A percentile compares a stretch with the other conserved stretches of the same genome.
These are phyloP conservation scores for Hanseniaspora thailandica DNA, from an alignment of 805 yeast species.

Conservation along the genomic window DNA sequence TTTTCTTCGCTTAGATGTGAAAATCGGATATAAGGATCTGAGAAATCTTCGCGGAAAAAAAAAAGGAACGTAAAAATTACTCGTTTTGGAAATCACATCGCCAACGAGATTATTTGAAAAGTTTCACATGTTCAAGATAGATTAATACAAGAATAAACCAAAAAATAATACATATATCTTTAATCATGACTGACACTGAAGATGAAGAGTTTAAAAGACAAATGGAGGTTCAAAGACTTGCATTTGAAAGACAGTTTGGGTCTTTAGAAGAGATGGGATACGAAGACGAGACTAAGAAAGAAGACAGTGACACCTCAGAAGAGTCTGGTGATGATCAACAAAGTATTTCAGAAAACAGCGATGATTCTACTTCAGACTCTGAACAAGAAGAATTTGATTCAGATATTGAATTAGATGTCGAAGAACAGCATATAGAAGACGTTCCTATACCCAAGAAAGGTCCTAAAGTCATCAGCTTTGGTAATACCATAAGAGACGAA, in stretches of 20 bases:
- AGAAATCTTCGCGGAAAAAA: too few species aligned
- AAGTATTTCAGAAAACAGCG: constrained; percentile 4
- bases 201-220: constrained; percentile 20
- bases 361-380: constrained; percentile 16
- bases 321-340: neutral
- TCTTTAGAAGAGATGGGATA: constrained; percentile 43
- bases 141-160: neutral
- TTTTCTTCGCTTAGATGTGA: too few species aligned
- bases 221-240: constrained; percentile 43
- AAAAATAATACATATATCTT: neutral
- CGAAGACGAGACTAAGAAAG: constrained; percentile 34
- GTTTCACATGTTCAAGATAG: neutral
- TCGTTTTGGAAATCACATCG: neutral
- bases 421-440: constrained; percentile 19
- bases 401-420: constrained; percentile 6
- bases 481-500: constrained; percentile 25
- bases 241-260: constrained; percentile 58
- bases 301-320: neutral
- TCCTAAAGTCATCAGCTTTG: constrained; percentile 28
- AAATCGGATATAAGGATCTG: neutral
- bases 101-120: neutral
- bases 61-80: neutral
- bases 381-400: constrained; percentile 21
- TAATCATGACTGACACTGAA: neutral
- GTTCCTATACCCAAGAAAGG: neutral